Percentiles rank a stretch among this genome's conserved stretches.
phyloP scores from a whole-genome alignment of 306 rosid species.

The Castanopsis chinensis region DNA sequence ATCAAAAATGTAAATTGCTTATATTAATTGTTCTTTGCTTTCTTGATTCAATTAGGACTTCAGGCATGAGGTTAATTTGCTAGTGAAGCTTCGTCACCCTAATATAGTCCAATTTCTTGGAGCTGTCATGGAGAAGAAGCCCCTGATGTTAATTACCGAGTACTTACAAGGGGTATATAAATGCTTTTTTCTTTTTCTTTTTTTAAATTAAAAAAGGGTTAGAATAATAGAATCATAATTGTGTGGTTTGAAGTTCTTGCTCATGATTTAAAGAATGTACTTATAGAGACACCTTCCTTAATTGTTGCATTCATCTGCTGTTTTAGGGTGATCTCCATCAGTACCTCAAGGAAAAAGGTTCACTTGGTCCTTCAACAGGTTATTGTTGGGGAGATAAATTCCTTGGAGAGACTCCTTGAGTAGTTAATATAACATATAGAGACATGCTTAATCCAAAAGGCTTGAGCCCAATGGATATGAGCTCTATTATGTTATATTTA shows the following conservation, averaged over 20 bases:
- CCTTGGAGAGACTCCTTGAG: too few species aligned
- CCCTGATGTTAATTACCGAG: constrained; percentile 92
- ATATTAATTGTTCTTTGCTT: not conserved
- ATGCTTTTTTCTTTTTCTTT: constrained; percentile 6
- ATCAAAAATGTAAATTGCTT: constrained; percentile 5
- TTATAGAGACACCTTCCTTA: constrained; percentile 21
- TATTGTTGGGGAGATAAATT: not conserved
- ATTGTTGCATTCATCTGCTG: constrained; percentile 20
- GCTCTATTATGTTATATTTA: too few species aligned
- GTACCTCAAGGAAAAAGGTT: constrained; percentile 82
- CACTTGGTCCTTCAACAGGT: constrained; percentile 55
- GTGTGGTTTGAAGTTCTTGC: constrained; percentile 2
- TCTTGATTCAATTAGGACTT: constrained; percentile 79
- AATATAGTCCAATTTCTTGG: constrained; percentile 99
- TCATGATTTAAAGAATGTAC: constrained; percentile 15
- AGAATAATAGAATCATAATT: not conserved
- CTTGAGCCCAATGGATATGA: too few species aligned
- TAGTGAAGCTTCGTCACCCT: constrained; percentile 99
- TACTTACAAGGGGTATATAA: constrained; percentile 85
- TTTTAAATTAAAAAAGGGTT: too few species aligned
- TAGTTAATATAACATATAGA: too few species aligned
- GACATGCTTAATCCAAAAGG: too few species aligned
- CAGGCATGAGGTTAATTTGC: constrained; percentile 90
- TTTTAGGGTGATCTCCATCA: constrained; percentile 92
- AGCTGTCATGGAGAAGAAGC: constrained; percentile 95